phyloP scores from a whole-genome alignment of 768 basidiomycete genomes.

The Russula earlei region DNA sequence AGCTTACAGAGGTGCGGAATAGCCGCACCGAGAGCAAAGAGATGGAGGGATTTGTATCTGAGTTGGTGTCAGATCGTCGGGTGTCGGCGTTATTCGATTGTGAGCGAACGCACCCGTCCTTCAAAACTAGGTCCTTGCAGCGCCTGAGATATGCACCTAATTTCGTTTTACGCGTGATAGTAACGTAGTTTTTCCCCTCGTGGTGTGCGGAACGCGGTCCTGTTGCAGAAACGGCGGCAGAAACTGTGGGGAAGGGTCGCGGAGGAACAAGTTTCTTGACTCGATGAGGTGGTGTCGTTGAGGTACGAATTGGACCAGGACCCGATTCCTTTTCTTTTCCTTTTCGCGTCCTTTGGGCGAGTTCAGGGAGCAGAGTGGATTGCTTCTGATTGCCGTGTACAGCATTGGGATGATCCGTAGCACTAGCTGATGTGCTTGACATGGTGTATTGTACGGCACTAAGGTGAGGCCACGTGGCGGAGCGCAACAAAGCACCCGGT shows the following conservation, averaged over 20 bases:
- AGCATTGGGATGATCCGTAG: not conserved
- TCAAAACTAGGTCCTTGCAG: conserved; percentile 62
- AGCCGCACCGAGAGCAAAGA: conserved; percentile 83
- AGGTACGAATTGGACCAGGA: not conserved
- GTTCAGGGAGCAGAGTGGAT: too few species aligned
- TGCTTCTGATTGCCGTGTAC: not conserved
- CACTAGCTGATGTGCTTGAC: not conserved
- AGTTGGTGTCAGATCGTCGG: not conserved
- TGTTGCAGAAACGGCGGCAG: conserved; percentile 65
- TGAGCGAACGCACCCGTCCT: conserved; percentile 49
- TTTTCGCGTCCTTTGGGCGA: not conserved
- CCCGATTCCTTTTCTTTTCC: conserved; percentile 8
- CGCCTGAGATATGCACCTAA: conserved; percentile 66
- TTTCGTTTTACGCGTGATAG: conserved; percentile 66
- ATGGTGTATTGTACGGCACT: too few species aligned
- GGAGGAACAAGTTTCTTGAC: conserved; percentile 63
- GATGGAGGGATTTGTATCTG: conserved; percentile 64
- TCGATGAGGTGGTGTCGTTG: conserved; percentile 21
- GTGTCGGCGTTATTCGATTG: not conserved
- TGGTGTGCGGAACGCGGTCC: conserved; percentile 71
- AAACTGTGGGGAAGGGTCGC: conserved; percentile 69
- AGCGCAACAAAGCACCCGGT: too few species aligned
- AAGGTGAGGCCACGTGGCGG: too few species aligned
- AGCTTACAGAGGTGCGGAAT: conserved; percentile 74
- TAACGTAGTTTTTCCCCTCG: conserved; percentile 76